Evolutionary conservation across 768 basidiomycete species (phyloP).

Genomic region (Collybia sordida): DNA sequence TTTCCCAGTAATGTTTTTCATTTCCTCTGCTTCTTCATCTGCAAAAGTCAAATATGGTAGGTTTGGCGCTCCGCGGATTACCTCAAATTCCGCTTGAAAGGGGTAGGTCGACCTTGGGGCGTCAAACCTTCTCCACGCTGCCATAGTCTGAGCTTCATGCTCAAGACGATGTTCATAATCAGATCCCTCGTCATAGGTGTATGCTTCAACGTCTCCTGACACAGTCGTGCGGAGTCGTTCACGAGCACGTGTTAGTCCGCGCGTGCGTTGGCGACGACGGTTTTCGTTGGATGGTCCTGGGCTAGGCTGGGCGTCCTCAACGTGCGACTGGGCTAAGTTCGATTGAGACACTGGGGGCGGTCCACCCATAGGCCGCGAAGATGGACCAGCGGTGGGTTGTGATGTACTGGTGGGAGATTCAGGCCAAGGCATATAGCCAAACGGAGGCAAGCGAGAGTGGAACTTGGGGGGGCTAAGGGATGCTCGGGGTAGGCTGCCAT

Average conservation of each 20-base stretch:
- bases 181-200: conserved; percentile 1
- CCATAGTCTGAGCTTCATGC: neutral
- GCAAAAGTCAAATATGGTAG: too few species aligned
- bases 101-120: too few species aligned
- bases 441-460: neutral
- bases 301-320: too few species aligned
- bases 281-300: neutral
- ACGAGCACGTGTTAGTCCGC: neutral
- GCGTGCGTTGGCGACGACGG: neutral
- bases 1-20: too few species aligned
- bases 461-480: neutral
- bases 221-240: conserved; percentile 2
- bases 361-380: neutral
- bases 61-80: too few species aligned
- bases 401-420: neutral
- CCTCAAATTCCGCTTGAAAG: too few species aligned
- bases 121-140: neutral
- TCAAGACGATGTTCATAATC: conserved; percentile 2
- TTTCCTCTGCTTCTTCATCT: too few species aligned
- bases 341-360: too few species aligned
- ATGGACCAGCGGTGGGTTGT: neutral
- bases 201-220: neutral
- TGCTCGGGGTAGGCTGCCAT: too few species aligned
- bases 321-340: too few species aligned
- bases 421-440: neutral